Percentiles rank a stretch among this genome's conserved stretches.
Evolutionary conservation across 208 protist genomes (phyloP).

Genomic region (Herpetomonas muscarum): DNA sequence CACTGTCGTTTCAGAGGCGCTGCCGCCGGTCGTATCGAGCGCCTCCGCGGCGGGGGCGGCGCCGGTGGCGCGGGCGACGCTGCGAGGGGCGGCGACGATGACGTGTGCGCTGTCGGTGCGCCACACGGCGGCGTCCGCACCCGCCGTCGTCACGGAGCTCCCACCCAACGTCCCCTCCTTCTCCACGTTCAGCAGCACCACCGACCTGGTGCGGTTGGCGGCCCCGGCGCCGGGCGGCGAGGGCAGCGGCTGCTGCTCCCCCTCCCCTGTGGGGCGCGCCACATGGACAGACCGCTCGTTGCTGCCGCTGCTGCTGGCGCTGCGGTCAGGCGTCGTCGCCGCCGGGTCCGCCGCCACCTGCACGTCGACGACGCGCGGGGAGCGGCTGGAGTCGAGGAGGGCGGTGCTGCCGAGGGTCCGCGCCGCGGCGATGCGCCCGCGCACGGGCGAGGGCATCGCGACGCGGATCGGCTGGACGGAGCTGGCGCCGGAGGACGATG

Average conservation of each 20-base stretch:
- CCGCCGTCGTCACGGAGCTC: not conserved
- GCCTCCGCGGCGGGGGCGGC: not conserved
- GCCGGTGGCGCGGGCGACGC: not conserved
- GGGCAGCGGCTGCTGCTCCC: not conserved
- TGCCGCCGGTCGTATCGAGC: constrained; percentile 7
- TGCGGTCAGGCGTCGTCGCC: too few relatives aligned
- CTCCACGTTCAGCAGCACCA: constrained; percentile 3
- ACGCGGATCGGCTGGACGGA: too few relatives aligned
- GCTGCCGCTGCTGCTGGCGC: too few relatives aligned
- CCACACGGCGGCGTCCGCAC: not conserved
- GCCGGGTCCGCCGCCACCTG: too few relatives aligned
- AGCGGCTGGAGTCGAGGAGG: too few relatives aligned
- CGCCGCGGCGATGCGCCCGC: too few relatives aligned
- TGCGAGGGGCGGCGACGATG: not conserved
- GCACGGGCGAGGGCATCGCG: too few relatives aligned
- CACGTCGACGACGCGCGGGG: too few relatives aligned
- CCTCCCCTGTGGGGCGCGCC: too few relatives aligned
- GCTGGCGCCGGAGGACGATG: too few relatives aligned
- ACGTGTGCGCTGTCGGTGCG: constrained; percentile 11
- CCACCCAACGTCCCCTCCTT: not conserved
- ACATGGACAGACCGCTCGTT: too few relatives aligned
- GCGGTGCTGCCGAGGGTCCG: too few relatives aligned
- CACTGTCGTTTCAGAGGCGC: not conserved
- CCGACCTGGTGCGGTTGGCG: not conserved
- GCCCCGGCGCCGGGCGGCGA: not conserved